Base-by-base conservation (phyloP, 169 alveolate species). In the Toxoplasma gondii region DNA sequence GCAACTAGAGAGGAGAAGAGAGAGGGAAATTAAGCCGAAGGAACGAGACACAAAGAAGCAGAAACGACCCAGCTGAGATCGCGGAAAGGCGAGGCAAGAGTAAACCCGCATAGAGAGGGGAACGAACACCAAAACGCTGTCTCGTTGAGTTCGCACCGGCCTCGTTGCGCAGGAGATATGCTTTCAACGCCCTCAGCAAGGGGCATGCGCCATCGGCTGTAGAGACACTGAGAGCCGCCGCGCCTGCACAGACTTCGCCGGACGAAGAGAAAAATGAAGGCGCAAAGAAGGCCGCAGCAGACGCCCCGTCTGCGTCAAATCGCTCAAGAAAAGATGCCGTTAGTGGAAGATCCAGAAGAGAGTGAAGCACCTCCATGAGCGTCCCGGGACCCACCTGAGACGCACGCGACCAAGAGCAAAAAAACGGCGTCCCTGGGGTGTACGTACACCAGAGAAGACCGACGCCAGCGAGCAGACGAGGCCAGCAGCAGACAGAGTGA, bases 271-370 rank as follows among this genome's bases (percentile, higher is more conserved):
- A 74, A n/a, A 36, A 36, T 1, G 69, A 43, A 4, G 67, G 12
- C 39, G 67, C 53, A 22, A 41, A 36, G 1, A 36, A 54, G 41
- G 41, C 22, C 12, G 81, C 83, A 4, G 84, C 92, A 0, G 92
- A 49, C 43, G 92, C 81, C 41, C 84, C 92, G 41, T 88, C 70
- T 19, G 5, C 83, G 41, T 54, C 92, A 19, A 31, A 88, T 24
- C 54, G 22, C 83, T 88, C 92, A 10, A 88, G 83, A 16, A 88
- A 53, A 9, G 92, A 41, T 0, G 92, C 92, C n/a, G 92, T 64
- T 36, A 88, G 64, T 27, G 92, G 92, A 69, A 88, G 64, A 64
- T 88, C 92, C 24, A 88, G 84, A 27, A 88, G 92, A 17, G 92
- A 31, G 64, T 88, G 81, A 10, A 53, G 74, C 9, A 88, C 92